Conservation (phyloP, 1,284 basidiomycete species). For the Boletus chippewaensis region DNA sequence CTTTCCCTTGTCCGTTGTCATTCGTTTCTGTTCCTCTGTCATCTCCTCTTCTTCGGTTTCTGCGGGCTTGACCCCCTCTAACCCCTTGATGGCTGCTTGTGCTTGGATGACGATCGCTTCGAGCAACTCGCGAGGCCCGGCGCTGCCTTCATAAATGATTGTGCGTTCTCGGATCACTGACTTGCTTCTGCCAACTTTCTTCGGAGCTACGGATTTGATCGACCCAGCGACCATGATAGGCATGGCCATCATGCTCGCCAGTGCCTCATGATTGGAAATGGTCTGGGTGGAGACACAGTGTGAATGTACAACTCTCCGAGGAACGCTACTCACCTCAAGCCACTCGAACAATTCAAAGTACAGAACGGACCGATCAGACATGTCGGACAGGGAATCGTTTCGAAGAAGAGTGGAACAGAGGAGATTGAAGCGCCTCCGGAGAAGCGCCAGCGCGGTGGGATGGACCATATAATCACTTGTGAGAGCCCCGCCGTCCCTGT, state of each 20-base stretch:
- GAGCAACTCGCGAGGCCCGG: slow-evolving; percentile 81
- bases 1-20: slow-evolving; percentile 50
- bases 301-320: slow-evolving; percentile 2
- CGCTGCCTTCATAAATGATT: slow-evolving; percentile 81
- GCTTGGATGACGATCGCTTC: slow-evolving; percentile 88
- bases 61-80: slow-evolving; percentile 56
- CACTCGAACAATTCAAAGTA: slow-evolving; percentile 87
- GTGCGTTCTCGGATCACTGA: slow-evolving; percentile 63
- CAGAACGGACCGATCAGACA: slow-evolving; percentile 81
- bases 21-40: slow-evolving; percentile 78
- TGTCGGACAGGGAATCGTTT: slow-evolving; percentile 87
- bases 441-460: slow-evolving; percentile 82
- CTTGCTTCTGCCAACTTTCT: slow-evolving; percentile 41
- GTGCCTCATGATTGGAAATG: slow-evolving; percentile 82
- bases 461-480: slow-evolving; percentile 85
- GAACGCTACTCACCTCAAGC: slow-evolving; percentile 62
- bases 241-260: slow-evolving; percentile 94
- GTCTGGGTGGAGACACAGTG: slow-evolving; percentile 42
- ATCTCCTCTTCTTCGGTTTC: slow-evolving; percentile 53
- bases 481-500: slow-evolving; percentile 62
- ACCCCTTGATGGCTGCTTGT: slow-evolving; percentile 76
- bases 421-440: slow-evolving; percentile 82
- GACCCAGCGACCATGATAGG: slow-evolving; percentile 81
- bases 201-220: slow-evolving; percentile 54
- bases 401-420: slow-evolving; percentile 77